Evolutionary conservation across 306 rosid genomes (phyloP), one percentile per base, ranked within the genome.

Genomic region (Trifolium fragiferum): DNA sequence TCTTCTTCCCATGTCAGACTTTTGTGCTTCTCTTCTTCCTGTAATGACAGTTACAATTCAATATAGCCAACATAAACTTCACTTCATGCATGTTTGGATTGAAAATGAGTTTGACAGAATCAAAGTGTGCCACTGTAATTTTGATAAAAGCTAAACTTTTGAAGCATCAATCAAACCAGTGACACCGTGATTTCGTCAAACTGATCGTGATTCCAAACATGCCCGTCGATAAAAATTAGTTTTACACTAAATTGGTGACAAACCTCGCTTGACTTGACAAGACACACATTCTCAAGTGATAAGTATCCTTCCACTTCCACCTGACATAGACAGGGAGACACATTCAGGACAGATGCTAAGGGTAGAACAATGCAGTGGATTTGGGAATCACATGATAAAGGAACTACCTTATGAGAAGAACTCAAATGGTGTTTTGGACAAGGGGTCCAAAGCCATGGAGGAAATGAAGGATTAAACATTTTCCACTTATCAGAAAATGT

Each of bases 381-480:
- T 19, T 58, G 47, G 2, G 55, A 67, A 51, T 58, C 21, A 65
- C 51, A 15, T 70, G 64, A 27, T 67, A 57, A 70, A 55, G 41
- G 62, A 41, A 74, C 66, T 49, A 84, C 87, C 74, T 79, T 78
- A 69, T 65, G 78, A 55, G 84, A 65, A 73, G 82, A 71, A 73
- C 79, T 70, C 70, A 71, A 66, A 66, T 64, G 78, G 21, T n/a
- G 81, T 60, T 76, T 88, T 12, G 80, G 61, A 78, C 81, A 75
- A 7, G 84, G 78, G 58, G 72, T 72, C 98, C 97, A 93, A 5
- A 66, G 60, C 97, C 97, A 93, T 18, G 90, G 88, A 76, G 96
- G 93, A 41, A 63, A 60, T 33, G 74, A 68, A 40, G 85, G 63
- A 69, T 82, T 84, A 73, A 80, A 80, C 51, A 43, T 73, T 79